phyloP scores from a whole-genome alignment of 129 eudicot genomes.

The Helianthus annuus region HanXRQr2.0-SUNRISE NC_035442.2:123203125-123203624 shows the following conservation, averaged over 20 bases:
- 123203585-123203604: conserved; percentile 86
- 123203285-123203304: conserved; percentile 1
- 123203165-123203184: conserved; percentile 69
- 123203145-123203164: conserved; percentile 85
- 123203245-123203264: conserved; percentile 22
- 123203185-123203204: conserved; percentile 62
- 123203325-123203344: background rate
- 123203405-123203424: conserved; percentile 80
- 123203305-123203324: conserved; percentile 20
- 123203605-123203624: conserved; percentile 80
- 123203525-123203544: conserved; percentile 84
- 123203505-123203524: conserved; percentile 82
- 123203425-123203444: conserved; percentile 79
- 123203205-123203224: conserved; percentile 61
- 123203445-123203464: conserved; percentile 80
- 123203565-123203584: conserved; percentile 66
- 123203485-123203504: conserved; percentile 71
- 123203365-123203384: conserved; percentile 87
- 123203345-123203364: conserved; percentile 63
- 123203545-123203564: conserved; percentile 89
- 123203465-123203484: conserved; percentile 92
- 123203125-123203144: conserved; percentile 44
- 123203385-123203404: conserved; percentile 78
- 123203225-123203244: conserved; percentile 74
- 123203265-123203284: conserved; percentile 4